A percentile compares a stretch with the other conserved stretches of the same genome.
phyloP scores from a whole-genome alignment of 768 basidiomycete species.

The Agaricus subrufescens region DNA sequence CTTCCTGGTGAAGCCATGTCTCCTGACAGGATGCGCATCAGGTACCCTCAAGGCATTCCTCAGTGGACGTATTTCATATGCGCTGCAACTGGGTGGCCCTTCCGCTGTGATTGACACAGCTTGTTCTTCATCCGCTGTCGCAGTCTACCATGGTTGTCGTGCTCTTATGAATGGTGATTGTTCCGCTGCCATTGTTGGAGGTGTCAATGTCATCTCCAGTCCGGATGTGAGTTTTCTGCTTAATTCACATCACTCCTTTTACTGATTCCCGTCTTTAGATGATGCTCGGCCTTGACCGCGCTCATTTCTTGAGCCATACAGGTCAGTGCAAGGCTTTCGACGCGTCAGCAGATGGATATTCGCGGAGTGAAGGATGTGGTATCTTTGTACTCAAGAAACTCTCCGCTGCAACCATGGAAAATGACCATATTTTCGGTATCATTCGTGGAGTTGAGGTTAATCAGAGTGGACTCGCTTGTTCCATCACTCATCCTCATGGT shows the following conservation, averaged over 20 bases:
- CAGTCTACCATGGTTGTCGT: slow-evolving; percentile 65
- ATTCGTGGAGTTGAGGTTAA: slow-evolving; percentile 70
- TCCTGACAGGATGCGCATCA: slow-evolving; percentile 17
- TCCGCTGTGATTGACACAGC: slow-evolving; percentile 74
- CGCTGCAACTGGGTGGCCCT: slow-evolving; percentile 64
- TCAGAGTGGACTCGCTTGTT: slow-evolving; percentile 60
- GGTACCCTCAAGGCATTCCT: slow-evolving; percentile 69
- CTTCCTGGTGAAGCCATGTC: not conserved
- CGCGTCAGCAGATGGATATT: slow-evolving; percentile 69
- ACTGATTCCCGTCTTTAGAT: slow-evolving; percentile 37
- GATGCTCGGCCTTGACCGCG: slow-evolving; percentile 66
- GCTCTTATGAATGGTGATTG: slow-evolving; percentile 63
- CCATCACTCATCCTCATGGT: slow-evolving; percentile 70
- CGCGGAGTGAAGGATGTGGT: slow-evolving; percentile 67
- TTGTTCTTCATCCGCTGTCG: slow-evolving; percentile 68
- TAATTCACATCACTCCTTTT: not conserved
- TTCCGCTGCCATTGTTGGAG: slow-evolving; percentile 67
- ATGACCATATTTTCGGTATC: slow-evolving; percentile 64
- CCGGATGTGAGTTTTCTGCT: slow-evolving; percentile 51
- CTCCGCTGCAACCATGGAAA: slow-evolving; percentile 59
- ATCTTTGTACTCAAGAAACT: slow-evolving; percentile 72
- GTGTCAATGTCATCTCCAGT: slow-evolving; percentile 66
- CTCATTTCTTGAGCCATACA: slow-evolving; percentile 61
- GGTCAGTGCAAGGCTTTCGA: slow-evolving; percentile 74
- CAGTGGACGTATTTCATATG: slow-evolving; percentile 69